Base-by-base conservation (phyloP, 768 basidiomycete species). In the Pleurotus cornucopiae region DNA sequence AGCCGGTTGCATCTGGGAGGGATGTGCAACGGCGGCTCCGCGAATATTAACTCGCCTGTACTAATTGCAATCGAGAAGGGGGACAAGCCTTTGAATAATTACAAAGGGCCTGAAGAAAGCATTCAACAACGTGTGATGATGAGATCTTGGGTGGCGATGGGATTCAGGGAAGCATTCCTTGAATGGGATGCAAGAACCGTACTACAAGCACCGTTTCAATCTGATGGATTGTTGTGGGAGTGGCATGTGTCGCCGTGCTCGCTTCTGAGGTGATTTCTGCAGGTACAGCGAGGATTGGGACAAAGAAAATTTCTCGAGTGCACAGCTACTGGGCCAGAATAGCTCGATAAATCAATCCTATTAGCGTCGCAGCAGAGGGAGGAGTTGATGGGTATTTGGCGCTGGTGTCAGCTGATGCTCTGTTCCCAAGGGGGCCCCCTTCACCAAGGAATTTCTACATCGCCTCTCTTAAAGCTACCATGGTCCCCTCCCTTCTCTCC, bases 401-500 rank as follows among this genome's bases (percentile, higher is more conserved):
- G 51, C 40, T 13, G n/a, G 40, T 11, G 51, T 52, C 51, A 52
- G 37, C 38, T 52, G 51, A 52, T 52, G 51, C 40, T 52, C 37
- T 40, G 51, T 52, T 52, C 49, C 56, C 53, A 52, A 57, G 53
- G 26, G 49, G 6, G 26, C 2, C 30, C 60, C 47, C 46, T 55
- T 48, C 46, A 51, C 47, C 58, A 38, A 49, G 46, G 39, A 57
- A 51, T 48, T 34, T 34, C 49, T 54, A 43, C 55, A 54, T 47
- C 54, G 53, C 46, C 44, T 39, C 61, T 40, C 48, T 49, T 49
- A 46, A 34, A 56, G 53, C 54, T 57, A 20, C 23, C 21, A 16
- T 43, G 38, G 51, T 18, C n/a, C 18, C 16, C 49, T 16, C 18
- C 57, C 40, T 56, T 26, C n/a, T 20, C 34, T 30, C 34, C 13